Evolutionary conservation across 2,329 filamentous ascomycete species (phyloP).

Genomic region (Bipolaris victoriae): DNA sequence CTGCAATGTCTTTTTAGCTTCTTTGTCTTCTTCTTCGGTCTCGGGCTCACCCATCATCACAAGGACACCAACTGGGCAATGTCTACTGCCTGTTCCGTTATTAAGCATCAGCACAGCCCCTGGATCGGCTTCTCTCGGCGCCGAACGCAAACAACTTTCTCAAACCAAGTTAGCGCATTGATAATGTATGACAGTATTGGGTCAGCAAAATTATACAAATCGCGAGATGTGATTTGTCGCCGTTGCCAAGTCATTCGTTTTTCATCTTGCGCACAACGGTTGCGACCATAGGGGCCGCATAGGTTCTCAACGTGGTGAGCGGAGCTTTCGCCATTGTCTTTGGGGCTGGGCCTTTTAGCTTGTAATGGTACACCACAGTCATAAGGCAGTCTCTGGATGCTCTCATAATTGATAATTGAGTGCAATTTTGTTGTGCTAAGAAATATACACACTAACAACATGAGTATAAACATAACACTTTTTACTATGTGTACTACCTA

Average conservation of each 20-base stretch:
- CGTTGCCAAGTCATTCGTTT: neutral
- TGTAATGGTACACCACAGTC: slow-evolving; percentile 9
- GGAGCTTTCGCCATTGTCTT: slow-evolving; percentile 20
- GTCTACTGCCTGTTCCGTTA: slow-evolving; percentile 14
- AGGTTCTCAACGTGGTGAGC: slow-evolving; percentile 10
- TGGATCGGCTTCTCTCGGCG: slow-evolving; percentile 24
- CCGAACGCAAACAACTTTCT: slow-evolving; percentile 22
- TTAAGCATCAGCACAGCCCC: slow-evolving; percentile 21
- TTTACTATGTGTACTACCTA: too few relatives aligned
- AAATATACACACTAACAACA: too few relatives aligned
- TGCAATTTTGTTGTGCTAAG: neutral
- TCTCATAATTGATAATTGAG: neutral
- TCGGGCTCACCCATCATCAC: slow-evolving; percentile 9
- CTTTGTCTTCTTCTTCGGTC: slow-evolving; percentile 13
- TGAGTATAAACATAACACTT: too few relatives aligned
- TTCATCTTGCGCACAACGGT: neutral
- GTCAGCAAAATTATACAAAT: neutral
- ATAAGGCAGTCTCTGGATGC: neutral
- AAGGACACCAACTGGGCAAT: slow-evolving; percentile 3
- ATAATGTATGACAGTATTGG: slow-evolving; percentile 4
- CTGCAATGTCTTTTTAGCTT: slow-evolving; percentile 23
- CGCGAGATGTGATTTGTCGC: neutral
- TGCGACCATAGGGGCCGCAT: slow-evolving; percentile 1
- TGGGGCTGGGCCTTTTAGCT: slow-evolving; percentile 20
- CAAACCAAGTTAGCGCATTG: slow-evolving; percentile 17